Evolutionary conservation across 805 yeast species (phyloP).

Genomic region (Komagataella mondaviorum): DNA sequence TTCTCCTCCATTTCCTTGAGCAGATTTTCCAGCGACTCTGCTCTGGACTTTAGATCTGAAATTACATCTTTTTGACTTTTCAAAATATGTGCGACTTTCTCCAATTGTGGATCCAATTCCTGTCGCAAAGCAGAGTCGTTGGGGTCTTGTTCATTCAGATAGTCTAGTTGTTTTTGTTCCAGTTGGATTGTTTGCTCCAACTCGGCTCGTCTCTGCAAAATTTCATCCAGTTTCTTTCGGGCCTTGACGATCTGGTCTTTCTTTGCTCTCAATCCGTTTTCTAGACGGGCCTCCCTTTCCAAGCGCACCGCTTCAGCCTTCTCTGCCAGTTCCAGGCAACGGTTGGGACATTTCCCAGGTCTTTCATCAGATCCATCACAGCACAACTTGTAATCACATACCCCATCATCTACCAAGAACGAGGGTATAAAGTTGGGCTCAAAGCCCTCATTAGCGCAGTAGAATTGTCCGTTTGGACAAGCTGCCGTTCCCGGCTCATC

Average conservation of each 20-base stretch:
- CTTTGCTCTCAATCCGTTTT: constrained; percentile 22
- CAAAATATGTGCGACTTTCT: constrained; percentile 5
- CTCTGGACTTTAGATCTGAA: constrained; percentile 9
- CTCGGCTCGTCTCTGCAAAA: constrained; percentile 6
- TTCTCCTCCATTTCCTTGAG: constrained; percentile 33
- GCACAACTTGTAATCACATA: constrained; percentile 79
- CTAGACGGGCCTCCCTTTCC: constrained; percentile 7
- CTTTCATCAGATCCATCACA: constrained; percentile 93
- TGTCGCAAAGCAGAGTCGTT: not conserved
- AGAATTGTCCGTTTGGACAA: constrained; percentile 44
- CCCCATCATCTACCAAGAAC: constrained; percentile 72
- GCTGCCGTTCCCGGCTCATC: constrained; percentile 96
- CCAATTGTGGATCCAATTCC: constrained; percentile 11
- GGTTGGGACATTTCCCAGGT: constrained; percentile 34
- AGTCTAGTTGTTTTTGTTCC: constrained; percentile 7
- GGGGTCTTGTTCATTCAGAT: constrained; percentile 11
- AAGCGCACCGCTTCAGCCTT: constrained; percentile 8
- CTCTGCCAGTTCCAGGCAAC: constrained; percentile 33
- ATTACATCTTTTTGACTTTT: constrained; percentile 7
- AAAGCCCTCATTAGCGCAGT: constrained; percentile 69
- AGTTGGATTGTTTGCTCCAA: not conserved
- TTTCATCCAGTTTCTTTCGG: constrained; percentile 6
- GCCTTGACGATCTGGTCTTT: constrained; percentile 17
- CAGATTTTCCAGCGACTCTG: constrained; percentile 26
- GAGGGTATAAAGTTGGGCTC: constrained; percentile 48